Conservation (phyloP, 2,329 filamentous ascomycete genomes). For the Sporothrix pallida region DNA sequence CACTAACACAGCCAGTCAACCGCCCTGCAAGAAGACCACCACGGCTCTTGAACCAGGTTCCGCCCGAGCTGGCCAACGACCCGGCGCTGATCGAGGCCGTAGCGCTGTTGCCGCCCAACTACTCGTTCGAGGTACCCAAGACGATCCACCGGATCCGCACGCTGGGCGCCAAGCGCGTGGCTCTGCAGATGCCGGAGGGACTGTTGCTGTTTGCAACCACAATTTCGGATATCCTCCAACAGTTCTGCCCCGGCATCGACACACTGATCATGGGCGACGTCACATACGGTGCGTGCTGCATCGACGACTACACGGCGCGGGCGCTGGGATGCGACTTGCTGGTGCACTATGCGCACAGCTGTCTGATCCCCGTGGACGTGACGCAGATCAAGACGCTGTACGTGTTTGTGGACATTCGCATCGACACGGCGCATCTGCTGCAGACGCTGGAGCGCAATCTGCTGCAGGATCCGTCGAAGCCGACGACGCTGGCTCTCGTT, state of each 20-base stretch:
- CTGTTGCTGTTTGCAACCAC: constrained; percentile 95
- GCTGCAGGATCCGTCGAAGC: constrained; percentile 76
- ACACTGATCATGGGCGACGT: constrained; percentile 99
- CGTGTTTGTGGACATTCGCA: constrained; percentile 97
- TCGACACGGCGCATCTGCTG: constrained; percentile 86
- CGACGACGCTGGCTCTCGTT: constrained; percentile 90
- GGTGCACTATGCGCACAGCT: constrained; percentile 97
- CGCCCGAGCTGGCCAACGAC: constrained; percentile 83
- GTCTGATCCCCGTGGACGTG: constrained; percentile 92
- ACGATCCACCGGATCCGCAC: constrained; percentile 93
- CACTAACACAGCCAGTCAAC: constrained; percentile 60
- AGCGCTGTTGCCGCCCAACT: constrained; percentile 86
- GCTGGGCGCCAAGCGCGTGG: constrained; percentile 78
- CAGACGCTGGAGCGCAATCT: constrained; percentile 86
- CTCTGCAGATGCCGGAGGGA: constrained; percentile 96
- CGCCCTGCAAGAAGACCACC: constrained; percentile 70
- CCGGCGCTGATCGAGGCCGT: constrained; percentile 86
- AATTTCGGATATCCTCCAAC: constrained; percentile 92
- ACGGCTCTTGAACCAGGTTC: constrained; percentile 88
- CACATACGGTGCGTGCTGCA: constrained; percentile 97
- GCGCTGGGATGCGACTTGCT: constrained; percentile 93
- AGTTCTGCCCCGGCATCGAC: constrained; percentile 89
- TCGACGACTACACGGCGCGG: constrained; percentile 95
- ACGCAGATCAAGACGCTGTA: constrained; percentile 97
- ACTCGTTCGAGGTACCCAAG: constrained; percentile 98